These are phyloP conservation scores for Diplodia mutila DNA, from an alignment of 2,329 filamentous ascomycete species.

Conservation along the genomic window DNA sequence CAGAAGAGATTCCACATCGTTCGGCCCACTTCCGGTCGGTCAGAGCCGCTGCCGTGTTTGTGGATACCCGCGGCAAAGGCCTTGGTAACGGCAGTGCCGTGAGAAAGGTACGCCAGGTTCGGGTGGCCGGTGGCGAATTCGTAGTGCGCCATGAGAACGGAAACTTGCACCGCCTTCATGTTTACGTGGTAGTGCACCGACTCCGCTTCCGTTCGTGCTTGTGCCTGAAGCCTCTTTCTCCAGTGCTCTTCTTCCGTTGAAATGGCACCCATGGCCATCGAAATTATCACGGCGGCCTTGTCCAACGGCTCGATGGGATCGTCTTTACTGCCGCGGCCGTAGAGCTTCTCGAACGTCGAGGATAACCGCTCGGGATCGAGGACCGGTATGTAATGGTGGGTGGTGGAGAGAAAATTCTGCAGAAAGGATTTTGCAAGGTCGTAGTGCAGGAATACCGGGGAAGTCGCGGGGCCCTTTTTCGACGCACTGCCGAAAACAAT, in stretches of 20 bases:
- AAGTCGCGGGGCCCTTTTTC: neutral
- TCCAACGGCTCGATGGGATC: neutral
- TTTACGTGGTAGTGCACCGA: slow-evolving; percentile 5
- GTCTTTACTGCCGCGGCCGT: neutral
- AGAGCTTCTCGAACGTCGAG: neutral
- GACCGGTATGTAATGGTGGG: neutral
- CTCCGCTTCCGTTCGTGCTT: slow-evolving; percentile 10
- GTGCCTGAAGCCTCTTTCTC: slow-evolving; percentile 1
- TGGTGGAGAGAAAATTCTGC: neutral
- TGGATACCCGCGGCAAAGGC: slow-evolving; percentile 3
- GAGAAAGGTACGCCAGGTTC: slow-evolving; percentile 1
- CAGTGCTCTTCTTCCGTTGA: neutral
- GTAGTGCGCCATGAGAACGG: slow-evolving; percentile 14
- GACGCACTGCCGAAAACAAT: slow-evolving; percentile 7
- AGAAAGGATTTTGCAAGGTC: slow-evolving; percentile 14
- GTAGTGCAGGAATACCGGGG: neutral
- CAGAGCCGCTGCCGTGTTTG: neutral
- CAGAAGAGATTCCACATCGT: slow-evolving; percentile 14
- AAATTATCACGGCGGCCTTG: neutral
- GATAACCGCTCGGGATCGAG: neutral
- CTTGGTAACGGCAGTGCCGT: slow-evolving; percentile 5
- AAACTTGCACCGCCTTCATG: slow-evolving; percentile 4
- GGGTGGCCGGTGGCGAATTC: slow-evolving; percentile 7
- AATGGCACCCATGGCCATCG: slow-evolving; percentile 15
- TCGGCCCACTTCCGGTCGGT: neutral